These are phyloP conservation scores for Backusella mclennaniae DNA, from an alignment of 192 early-diverging fungal species.

Conservation along the genomic window DNA sequence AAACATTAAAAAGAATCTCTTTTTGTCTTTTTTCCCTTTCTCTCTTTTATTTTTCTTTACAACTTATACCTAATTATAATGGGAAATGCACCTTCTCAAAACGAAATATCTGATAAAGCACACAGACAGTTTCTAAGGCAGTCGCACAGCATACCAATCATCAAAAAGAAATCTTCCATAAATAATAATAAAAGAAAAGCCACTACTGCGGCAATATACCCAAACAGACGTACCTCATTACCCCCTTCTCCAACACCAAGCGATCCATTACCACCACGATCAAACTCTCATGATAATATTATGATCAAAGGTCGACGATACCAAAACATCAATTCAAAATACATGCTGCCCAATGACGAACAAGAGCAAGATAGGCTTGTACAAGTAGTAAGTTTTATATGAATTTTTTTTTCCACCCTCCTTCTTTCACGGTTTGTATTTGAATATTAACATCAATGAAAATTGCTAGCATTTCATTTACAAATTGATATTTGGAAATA, in stretches of 20 bases:
- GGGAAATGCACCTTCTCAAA: not conserved
- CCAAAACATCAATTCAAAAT: slow-evolving; percentile 22
- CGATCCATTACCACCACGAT: not conserved
- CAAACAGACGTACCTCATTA: not conserved
- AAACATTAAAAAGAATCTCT: not conserved
- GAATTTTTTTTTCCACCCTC: not conserved
- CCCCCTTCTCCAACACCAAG: not conserved
- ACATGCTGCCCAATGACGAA: slow-evolving; percentile 30
- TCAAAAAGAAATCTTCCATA: not conserved
- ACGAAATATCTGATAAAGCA: not conserved
- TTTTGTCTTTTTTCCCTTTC: not conserved
- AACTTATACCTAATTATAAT: not conserved
- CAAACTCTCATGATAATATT: not conserved
- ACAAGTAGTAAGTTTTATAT: slow-evolving; percentile 15
- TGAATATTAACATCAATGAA: too few relatives aligned
- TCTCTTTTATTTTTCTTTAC: not conserved
- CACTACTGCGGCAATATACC: not conserved
- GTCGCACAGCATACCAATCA: not conserved
- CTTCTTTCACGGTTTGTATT: too few relatives aligned
- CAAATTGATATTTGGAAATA: slow-evolving; percentile 13
- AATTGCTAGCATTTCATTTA: not conserved
- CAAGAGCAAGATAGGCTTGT: slow-evolving; percentile 33
- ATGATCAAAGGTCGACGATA: slow-evolving; percentile 14
- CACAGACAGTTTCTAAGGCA: not conserved
- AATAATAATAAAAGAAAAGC: not conserved